These are phyloP conservation scores for Gymnopus androsaceus DNA, from an alignment of 1,284 basidiomycete species.

Conservation along the genomic window DNA sequence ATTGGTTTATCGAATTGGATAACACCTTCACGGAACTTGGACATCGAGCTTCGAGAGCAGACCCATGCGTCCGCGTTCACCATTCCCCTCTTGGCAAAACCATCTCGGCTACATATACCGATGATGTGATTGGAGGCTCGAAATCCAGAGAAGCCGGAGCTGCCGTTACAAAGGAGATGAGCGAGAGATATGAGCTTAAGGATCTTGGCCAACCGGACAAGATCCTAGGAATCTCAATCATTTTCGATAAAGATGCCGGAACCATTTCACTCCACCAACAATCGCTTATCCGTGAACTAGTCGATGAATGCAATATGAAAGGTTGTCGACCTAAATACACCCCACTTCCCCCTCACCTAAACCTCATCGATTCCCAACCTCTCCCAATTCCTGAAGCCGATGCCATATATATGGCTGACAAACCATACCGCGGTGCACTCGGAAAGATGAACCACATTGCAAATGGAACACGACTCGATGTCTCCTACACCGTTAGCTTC, in stretches of 20 bases:
- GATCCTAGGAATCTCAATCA: not conserved
- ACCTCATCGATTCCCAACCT: too few relatives aligned
- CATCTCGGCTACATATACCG: conserved; percentile 8
- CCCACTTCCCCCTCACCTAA: too few relatives aligned
- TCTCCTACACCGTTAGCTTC: not conserved
- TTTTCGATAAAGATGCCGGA: not conserved
- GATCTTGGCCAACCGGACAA: not conserved
- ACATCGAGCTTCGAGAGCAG: not conserved
- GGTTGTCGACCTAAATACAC: not conserved
- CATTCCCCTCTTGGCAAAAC: not conserved
- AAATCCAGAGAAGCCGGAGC: not conserved
- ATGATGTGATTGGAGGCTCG: conserved; percentile 6
- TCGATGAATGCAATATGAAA: not conserved
- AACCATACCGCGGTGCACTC: not conserved
- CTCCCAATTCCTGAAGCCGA: too few relatives aligned
- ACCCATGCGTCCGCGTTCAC: conserved; percentile 8
- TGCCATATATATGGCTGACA: too few relatives aligned
- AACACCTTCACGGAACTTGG: not conserved
- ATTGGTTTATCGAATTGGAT: conserved; percentile 5
- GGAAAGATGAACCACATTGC: conserved; percentile 2
- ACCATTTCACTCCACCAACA: conserved; percentile 3
- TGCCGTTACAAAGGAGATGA: not conserved
- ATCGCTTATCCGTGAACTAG: not conserved
- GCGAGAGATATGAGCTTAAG: not conserved
- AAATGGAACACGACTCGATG: conserved; percentile 1